Evolutionary conservation across 768 basidiomycete genomes (phyloP).

Genomic region (Imleria badia): DNA sequence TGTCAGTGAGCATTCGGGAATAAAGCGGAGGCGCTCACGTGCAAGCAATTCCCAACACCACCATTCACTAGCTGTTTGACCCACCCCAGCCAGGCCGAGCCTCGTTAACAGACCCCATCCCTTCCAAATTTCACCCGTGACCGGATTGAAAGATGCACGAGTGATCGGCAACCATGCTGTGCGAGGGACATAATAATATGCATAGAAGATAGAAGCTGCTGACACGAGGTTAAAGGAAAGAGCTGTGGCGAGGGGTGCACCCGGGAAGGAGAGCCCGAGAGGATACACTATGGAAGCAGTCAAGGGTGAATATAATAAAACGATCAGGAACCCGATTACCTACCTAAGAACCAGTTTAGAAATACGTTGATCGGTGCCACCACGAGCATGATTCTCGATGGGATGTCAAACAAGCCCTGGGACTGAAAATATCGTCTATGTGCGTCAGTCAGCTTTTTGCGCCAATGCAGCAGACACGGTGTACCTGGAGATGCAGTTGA

Average conservation of each 20-base stretch:
- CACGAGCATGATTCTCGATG: constrained; percentile 78
- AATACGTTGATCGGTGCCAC: constrained; percentile 85
- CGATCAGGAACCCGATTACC: constrained; percentile 4
- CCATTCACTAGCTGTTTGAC: constrained; percentile 90
- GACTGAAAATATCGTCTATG: constrained; percentile 64
- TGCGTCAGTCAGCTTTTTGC: not conserved
- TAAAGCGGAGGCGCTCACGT: constrained; percentile 22
- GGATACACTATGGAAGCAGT: constrained; percentile 33
- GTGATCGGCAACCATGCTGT: constrained; percentile 71
- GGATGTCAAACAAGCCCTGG: constrained; percentile 82
- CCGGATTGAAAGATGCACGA: constrained; percentile 37
- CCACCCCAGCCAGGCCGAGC: constrained; percentile 79
- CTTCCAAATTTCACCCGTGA: constrained; percentile 62
- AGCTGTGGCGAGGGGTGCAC: constrained; percentile 88
- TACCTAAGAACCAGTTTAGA: constrained; percentile 82
- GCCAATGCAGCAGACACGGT: not conserved
- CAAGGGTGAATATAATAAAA: constrained; percentile 2
- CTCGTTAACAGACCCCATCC: constrained; percentile 66
- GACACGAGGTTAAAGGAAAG: constrained; percentile 85
- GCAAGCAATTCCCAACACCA: constrained; percentile 94
- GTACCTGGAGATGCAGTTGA: constrained; percentile 55
- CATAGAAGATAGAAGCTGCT: constrained; percentile 60
- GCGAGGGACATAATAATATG: constrained; percentile 56
- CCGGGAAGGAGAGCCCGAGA: constrained; percentile 83
- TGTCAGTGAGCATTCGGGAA: not conserved